Evolutionary conservation across 805 yeast genomes (phyloP), one percentile per base, ranked within the genome.

Genomic region (Yarrowia yakushimensis): DNA sequence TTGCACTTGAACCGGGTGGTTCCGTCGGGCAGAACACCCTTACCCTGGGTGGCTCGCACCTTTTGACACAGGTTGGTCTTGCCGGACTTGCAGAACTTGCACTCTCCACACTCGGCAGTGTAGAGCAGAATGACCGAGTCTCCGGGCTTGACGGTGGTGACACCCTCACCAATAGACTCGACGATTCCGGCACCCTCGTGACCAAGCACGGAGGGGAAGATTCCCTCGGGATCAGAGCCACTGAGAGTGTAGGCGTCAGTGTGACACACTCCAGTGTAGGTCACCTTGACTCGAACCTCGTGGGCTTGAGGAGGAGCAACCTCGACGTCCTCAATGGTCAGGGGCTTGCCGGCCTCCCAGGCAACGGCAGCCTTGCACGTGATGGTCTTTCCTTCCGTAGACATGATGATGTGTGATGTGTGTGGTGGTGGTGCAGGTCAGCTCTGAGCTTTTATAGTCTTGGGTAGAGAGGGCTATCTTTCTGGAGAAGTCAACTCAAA

Each of bases 161-260:
- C 99, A 67, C 89, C 97, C 73, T 88, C 96, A 71, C 99, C 99
- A 43, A 94, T 82, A 60, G 90, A 83, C 79, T 93, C 99, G 46
- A 94, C 98, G 66, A 90, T 80, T 72, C 99, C 99, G 39, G 97
- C 97, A 77, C 97, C 97, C 77, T 94, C 99, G 77, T 94, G 99
- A 66, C 99, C 99, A 70, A 96, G 81, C 65, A 94, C 78, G 18
- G 85, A 87, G 17, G 98, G 98, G 83, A 91, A 91, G 13, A 87
- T 88, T 70, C 98, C 99, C 78, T 94, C 99, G 62, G 98, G 94
- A 76, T 94, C 99, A 63, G 79, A 82, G 65, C 99, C 99, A 54
- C 96, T 86, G 68, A 94, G 81, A 11, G 98, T 93, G 81, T 87
- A 94, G 39, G 97, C 97, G 74, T 94, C 99, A 34, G 99, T 94